Conservation (phyloP, 2,329 filamentous ascomycete species). For the Aspergillus aculeatus region DNA sequence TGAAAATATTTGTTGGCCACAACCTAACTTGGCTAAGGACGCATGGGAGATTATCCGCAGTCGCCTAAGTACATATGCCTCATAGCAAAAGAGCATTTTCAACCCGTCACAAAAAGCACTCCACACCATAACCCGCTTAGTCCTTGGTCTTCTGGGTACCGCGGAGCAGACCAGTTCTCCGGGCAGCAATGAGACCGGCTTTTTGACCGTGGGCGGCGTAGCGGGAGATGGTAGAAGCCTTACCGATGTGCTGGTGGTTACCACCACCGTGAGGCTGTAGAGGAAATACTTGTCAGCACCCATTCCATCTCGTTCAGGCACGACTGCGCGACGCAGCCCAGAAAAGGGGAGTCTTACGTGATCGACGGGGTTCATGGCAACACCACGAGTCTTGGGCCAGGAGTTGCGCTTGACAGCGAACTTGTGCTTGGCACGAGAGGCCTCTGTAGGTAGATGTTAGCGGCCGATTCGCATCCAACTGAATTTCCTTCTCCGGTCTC, state of each 20-base stretch:
- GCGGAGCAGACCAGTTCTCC: slow-evolving; percentile 99
- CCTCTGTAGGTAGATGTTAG: slow-evolving; percentile 66
- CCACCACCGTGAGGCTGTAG: slow-evolving; percentile 82
- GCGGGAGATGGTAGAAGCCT: slow-evolving; percentile 98
- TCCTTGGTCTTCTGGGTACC: slow-evolving; percentile 99
- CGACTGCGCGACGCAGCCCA: background rate
- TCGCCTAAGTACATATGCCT: slow-evolving; percentile 45
- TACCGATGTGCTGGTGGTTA: slow-evolving; percentile 99
- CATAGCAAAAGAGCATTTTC: slow-evolving; percentile 42
- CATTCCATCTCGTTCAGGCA: background rate
- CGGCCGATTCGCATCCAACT: slow-evolving; percentile 2
- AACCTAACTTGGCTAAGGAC: slow-evolving; percentile 43
- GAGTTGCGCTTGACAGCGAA: slow-evolving; percentile 99
- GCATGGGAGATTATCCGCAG: slow-evolving; percentile 38
- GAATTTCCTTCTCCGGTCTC: background rate
- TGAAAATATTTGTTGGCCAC: slow-evolving; percentile 38
- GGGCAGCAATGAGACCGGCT: slow-evolving; percentile 99
- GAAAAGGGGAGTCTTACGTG: slow-evolving; percentile 59
- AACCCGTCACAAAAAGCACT: slow-evolving; percentile 54
- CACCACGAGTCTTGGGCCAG: slow-evolving; percentile 99
- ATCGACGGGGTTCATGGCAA: slow-evolving; percentile 99
- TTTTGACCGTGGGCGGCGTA: slow-evolving; percentile 99
- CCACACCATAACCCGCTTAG: slow-evolving; percentile 62
- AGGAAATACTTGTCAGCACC: slow-evolving; percentile 23
- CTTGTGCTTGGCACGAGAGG: slow-evolving; percentile 99